phyloP scores from a whole-genome alignment of 306 rosid species.

The Rosa rugosa region DNA sequence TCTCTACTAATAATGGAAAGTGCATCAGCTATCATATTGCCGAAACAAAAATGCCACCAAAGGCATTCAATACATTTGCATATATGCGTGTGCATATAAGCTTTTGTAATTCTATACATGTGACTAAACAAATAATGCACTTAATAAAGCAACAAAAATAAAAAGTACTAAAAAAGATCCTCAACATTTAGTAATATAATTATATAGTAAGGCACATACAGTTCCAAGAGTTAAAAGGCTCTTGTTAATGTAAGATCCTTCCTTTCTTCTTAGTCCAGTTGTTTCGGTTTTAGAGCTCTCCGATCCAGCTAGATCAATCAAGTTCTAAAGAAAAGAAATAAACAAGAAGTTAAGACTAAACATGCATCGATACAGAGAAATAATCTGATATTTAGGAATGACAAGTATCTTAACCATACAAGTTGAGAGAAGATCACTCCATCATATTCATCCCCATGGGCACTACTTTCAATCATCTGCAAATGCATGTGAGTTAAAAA shows the following conservation, averaged over 20 bases:
- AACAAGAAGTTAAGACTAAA: conserved; percentile 8
- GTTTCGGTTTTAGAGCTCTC: conserved; percentile 99
- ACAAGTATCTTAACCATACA: conserved; percentile 51
- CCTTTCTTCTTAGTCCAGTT: conserved; percentile 96
- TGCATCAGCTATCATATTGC: background rate
- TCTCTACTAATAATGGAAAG: conserved; percentile 9
- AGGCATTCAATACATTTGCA: background rate
- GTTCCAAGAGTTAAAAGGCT: conserved; percentile 99
- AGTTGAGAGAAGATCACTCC: conserved; percentile 99
- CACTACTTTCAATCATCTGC: conserved; percentile 99
- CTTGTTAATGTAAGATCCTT: conserved; percentile 97
- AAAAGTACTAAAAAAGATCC: background rate
- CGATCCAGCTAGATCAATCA: conserved; percentile 98
- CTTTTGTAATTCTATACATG: background rate
- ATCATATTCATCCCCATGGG: conserved; percentile 93
- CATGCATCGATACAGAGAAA: conserved; percentile 3
- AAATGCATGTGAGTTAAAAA: conserved; percentile 34
- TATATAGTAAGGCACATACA: conserved; percentile 48
- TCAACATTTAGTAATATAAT: background rate
- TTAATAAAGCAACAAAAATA: background rate
- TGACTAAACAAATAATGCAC: background rate
- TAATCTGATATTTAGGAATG: conserved; percentile 10
- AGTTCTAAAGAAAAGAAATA: conserved; percentile 53
- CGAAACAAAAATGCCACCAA: background rate
- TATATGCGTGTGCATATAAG: background rate